A percentile compares a stretch with the other conserved stretches of the same genome.
Evolutionary conservation across 83 land plant species (phyloP).

Genomic region (Larix sibirica): DNA sequence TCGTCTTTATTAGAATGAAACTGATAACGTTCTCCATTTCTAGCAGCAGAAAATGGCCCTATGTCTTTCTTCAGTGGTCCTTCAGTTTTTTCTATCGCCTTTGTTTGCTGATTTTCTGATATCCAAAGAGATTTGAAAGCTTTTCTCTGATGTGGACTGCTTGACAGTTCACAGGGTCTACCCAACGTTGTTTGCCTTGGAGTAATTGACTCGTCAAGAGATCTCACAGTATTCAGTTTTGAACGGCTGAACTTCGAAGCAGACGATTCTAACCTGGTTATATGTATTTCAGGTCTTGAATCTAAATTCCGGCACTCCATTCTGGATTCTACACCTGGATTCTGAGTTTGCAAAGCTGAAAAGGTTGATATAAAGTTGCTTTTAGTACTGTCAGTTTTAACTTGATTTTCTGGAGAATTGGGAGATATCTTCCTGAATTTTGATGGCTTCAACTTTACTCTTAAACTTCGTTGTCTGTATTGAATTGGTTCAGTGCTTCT

Average conservation of each 20-base stretch:
- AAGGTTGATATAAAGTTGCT: neutral
- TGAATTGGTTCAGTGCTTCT: slow-evolving; percentile 12
- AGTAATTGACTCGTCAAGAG: neutral
- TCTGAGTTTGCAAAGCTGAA: neutral
- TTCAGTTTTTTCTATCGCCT: neutral
- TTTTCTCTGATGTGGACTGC: slow-evolving; percentile 8
- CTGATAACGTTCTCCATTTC: neutral
- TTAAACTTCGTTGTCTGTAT: slow-evolving; percentile 7
- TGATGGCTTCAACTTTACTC: slow-evolving; percentile 17
- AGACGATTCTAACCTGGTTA: neutral
- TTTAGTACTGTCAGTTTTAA: neutral
- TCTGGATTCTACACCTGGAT: neutral
- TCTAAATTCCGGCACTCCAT: neutral
- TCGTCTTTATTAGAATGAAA: neutral
- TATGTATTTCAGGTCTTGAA: slow-evolving; percentile 3
- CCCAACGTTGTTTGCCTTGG: neutral
- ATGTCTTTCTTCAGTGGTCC: neutral
- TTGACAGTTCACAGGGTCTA: slow-evolving; percentile 4
- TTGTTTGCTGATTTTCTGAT: neutral
- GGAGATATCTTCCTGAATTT: slow-evolving; percentile 3
- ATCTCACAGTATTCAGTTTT: neutral
- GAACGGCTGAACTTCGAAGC: neutral
- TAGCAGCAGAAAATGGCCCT: neutral
- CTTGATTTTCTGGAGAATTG: neutral
- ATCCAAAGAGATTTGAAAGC: neutral